Evolutionary conservation across 192 early-diverging fungal species (phyloP), one percentile per base, ranked within the genome.

Genomic region (Jimgerdemannia lactiflua): DNA sequence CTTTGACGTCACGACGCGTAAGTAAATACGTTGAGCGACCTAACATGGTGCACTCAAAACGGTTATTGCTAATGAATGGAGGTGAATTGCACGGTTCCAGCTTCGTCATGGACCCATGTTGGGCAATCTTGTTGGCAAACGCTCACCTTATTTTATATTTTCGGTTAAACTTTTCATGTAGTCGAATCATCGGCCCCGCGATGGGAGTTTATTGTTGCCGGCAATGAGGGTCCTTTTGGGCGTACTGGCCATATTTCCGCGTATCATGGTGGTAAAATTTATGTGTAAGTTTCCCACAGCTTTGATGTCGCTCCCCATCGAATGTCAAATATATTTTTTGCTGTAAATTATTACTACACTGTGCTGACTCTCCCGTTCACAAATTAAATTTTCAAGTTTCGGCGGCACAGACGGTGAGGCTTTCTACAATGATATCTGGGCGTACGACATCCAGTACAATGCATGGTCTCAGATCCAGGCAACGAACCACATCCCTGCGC

Each of bases 401-500:
- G 87, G 87, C 68, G 89, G 89, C 40, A 81, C 74, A 3, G 84
- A 88, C 71, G 80, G 80, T 43, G 75, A 83, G 39, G 77, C 72
- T 71, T 83, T 80, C 44, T 87, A 84, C 68, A 88, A 90, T 74
- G 89, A 90, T 72, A 82, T 86, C 41, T 90, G 89, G 89, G 82
- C 80, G 44, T 87, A 82, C 70, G 85, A 88, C 42, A 77, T 82
- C 4, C 64, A 75, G 4, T 82, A 70, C 3, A 78, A 83, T 17
- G 65, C 59, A 6, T 90, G 88, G 88, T 64, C 71, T 10, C 73
- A 81, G 10, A 70, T 88, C 43, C 64, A 74, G 3, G 80, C 83
- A 11, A 80, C 73, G 7, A 84, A 87, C 14, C 77, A 75, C 59
- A 80, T 88, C 42, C 88, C 88, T 2, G 49, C 75, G 29, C 81